Conservation (phyloP, 2,329 filamentous ascomycete genomes). For the Colletotrichum sidae region DNA sequence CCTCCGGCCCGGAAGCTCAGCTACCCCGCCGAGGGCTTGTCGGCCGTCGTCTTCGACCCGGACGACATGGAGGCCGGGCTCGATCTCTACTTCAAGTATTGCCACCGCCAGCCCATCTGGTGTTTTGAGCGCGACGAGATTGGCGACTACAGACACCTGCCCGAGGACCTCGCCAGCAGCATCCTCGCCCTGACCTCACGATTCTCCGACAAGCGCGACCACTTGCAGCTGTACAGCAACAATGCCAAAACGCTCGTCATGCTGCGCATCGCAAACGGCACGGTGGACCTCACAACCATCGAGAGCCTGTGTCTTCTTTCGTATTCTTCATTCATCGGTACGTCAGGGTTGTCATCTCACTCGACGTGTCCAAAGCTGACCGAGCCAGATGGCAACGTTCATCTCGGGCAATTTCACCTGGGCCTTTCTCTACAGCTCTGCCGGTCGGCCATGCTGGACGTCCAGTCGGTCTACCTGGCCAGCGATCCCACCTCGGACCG, state of each 20-base stretch:
- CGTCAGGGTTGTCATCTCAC: not conserved
- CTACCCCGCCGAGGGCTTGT: constrained; percentile 36
- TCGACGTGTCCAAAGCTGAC: constrained; percentile 26
- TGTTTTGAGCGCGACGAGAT: constrained; percentile 58
- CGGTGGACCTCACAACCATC: constrained; percentile 60
- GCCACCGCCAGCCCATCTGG: constrained; percentile 58
- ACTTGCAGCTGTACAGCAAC: constrained; percentile 49
- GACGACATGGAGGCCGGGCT: constrained; percentile 51
- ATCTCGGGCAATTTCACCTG: constrained; percentile 62
- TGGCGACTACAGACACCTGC: constrained; percentile 46
- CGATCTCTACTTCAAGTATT: constrained; percentile 55
- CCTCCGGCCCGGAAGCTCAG: constrained; percentile 42
- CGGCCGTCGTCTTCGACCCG: constrained; percentile 43
- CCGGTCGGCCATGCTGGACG: constrained; percentile 61
- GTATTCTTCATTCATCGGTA: constrained; percentile 63
- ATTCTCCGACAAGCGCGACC: constrained; percentile 50
- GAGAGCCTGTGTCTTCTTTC: constrained; percentile 63
- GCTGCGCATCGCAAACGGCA: constrained; percentile 62
- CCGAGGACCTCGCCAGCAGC: constrained; percentile 55
- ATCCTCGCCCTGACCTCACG: constrained; percentile 54
- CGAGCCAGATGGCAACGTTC: constrained; percentile 57
- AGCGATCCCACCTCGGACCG: constrained; percentile 53
- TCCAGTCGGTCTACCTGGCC: constrained; percentile 51
- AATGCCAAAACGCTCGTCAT: constrained; percentile 57
- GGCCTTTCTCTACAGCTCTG: constrained; percentile 63